Conservation (phyloP, 2,329 filamentous ascomycete species). For the Cytospora piceae region DNA sequence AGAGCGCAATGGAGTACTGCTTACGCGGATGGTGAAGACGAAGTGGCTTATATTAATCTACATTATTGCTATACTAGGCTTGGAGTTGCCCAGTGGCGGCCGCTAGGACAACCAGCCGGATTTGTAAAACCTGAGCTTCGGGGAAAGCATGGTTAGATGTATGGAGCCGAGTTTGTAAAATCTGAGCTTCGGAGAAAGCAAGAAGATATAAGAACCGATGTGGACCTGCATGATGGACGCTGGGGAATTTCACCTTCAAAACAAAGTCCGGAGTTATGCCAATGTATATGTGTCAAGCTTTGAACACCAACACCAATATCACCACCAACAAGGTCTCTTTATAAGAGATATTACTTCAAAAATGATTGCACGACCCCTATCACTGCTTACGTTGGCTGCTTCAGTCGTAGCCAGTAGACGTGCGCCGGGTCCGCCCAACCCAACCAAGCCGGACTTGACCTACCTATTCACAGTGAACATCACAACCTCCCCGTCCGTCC, state of each 20-base stretch:
- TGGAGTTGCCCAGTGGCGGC: constrained; percentile 6
- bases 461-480: constrained; percentile 39
- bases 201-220: constrained; percentile 8
- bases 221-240: too few relatives aligned
- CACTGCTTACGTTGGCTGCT: constrained; percentile 9
- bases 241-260: not conserved
- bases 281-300: not conserved
- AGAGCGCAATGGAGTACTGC: not conserved
- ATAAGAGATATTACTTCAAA: not conserved
- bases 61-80: constrained; percentile 1
- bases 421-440: not conserved
- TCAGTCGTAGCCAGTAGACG: constrained; percentile 5
- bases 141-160: not conserved
- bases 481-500: constrained; percentile 29
- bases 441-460: constrained; percentile 5
- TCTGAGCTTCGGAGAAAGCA: too few relatives aligned
- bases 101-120: not conserved
- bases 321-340: not conserved
- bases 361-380: constrained; percentile 3
- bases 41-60: constrained; percentile 16
- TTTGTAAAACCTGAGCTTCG: constrained; percentile 13
- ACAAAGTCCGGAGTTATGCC: not conserved
- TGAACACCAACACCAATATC: not conserved
- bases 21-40: not conserved
- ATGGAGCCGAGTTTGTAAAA: constrained; percentile 4